Percentiles rank a stretch among this genome's conserved stretches.
These are phyloP conservation scores for Fusarium sp. DNA, from an alignment of 2,329 filamentous ascomycete species.

Conservation along the genomic window DNA sequence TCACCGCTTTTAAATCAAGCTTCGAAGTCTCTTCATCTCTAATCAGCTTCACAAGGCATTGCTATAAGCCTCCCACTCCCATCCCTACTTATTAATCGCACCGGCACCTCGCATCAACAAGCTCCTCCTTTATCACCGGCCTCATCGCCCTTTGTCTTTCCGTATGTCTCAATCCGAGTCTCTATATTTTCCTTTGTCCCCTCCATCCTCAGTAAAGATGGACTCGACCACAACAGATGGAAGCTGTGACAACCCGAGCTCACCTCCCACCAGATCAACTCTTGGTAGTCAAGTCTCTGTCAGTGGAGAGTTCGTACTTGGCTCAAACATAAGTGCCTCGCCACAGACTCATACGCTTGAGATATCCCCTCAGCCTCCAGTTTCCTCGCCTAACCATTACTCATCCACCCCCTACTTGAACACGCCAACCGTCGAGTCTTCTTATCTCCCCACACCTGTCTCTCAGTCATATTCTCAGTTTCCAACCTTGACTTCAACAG, in stretches of 20 bases:
- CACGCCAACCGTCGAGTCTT: conserved; percentile 41
- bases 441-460: conserved; percentile 45
- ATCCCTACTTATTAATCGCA: conserved; percentile 37
- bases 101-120: conserved; percentile 39
- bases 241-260: conserved; percentile 48
- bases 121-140: conserved; percentile 36
- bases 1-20: conserved; percentile 43
- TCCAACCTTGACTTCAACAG: conserved; percentile 40
- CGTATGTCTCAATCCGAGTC: conserved; percentile 51
- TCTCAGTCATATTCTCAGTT: conserved; percentile 47
- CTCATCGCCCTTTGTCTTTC: conserved; percentile 41
- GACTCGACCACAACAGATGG: conserved; percentile 47
- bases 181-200: conserved; percentile 48
- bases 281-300: conserved; percentile 41
- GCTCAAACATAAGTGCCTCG: conserved; percentile 44
- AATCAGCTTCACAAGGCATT: conserved; percentile 39
- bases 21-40: conserved; percentile 42
- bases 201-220: conserved; percentile 50
- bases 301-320: conserved; percentile 38
- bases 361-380: conserved; percentile 38
- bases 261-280: conserved; percentile 48
- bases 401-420: conserved; percentile 43
- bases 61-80: conserved; percentile 41
- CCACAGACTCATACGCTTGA: conserved; percentile 43
- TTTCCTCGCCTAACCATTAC: conserved; percentile 45